A percentile compares a stretch with the other conserved stretches of the same genome.
These are phyloP conservation scores for Picochlorum sp. DNA, from an alignment of 139 green algal genomes.

Conservation along the genomic window DNA sequence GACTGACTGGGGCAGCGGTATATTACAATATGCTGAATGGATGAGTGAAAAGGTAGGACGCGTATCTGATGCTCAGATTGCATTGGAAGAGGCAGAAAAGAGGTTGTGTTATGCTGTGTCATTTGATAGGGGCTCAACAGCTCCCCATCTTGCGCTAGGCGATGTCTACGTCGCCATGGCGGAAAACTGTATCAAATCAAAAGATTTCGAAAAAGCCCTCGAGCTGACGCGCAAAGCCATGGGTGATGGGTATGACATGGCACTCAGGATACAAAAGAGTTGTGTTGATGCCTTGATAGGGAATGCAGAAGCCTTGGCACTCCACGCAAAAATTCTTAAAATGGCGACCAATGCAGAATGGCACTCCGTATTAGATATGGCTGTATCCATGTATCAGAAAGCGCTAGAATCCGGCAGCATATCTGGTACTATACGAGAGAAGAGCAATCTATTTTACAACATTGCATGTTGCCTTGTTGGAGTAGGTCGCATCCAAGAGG, in stretches of 20 bases:
- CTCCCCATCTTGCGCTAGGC: slow-evolving; percentile 50
- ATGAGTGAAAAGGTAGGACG: slow-evolving; percentile 21
- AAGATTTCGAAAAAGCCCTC: background rate
- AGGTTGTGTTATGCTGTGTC: slow-evolving; percentile 28
- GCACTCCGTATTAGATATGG: slow-evolving; percentile 3
- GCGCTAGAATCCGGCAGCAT: slow-evolving; percentile 29
- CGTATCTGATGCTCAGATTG: background rate
- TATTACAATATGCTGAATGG: slow-evolving; percentile 27
- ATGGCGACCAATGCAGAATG: slow-evolving; percentile 1
- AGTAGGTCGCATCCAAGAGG: background rate
- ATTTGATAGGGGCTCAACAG: slow-evolving; percentile 47
- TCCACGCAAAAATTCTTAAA: slow-evolving; percentile 10
- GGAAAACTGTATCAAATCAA: slow-evolving; percentile 26
- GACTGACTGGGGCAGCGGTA: slow-evolving; percentile 64
- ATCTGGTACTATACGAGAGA: slow-evolving; percentile 31
- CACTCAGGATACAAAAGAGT: slow-evolving; percentile 39
- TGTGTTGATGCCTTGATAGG: slow-evolving; percentile 52
- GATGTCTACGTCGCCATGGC: slow-evolving; percentile 47
- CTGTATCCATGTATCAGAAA: slow-evolving; percentile 21
- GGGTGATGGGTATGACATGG: slow-evolving; percentile 48
- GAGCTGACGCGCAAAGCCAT: slow-evolving; percentile 29
- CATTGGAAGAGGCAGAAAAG: slow-evolving; percentile 42
- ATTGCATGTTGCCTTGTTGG: slow-evolving; percentile 30
- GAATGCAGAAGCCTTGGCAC: slow-evolving; percentile 20
- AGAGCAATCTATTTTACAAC: slow-evolving; percentile 52